A percentile compares a stretch with the other conserved stretches of the same genome.
phyloP scores from a whole-genome alignment of 1,284 basidiomycete genomes.

The Rhodotorula mucilaginosa region DNA sequence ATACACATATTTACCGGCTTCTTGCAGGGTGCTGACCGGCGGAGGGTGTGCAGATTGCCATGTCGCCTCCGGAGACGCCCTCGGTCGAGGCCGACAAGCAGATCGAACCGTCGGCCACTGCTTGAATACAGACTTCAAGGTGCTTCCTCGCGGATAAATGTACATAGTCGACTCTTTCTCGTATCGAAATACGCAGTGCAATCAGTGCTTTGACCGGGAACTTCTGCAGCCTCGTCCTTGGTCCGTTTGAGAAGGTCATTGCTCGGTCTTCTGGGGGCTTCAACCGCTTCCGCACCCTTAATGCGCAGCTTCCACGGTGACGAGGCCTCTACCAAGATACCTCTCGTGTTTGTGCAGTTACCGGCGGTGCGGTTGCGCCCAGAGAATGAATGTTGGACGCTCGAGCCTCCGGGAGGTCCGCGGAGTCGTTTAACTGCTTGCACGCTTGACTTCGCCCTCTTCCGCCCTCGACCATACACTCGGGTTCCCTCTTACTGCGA shows the following conservation, averaged over 20 bases:
- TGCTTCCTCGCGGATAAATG: background rate
- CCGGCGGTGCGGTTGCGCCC: too few species aligned
- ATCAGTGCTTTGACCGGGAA: background rate
- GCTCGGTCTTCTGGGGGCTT: background rate
- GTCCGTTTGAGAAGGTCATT: background rate
- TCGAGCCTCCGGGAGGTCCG: background rate
- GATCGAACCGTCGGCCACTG: slow-evolving; percentile 1
- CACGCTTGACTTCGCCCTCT: background rate
- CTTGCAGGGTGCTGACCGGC: too few species aligned
- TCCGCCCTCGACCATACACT: background rate
- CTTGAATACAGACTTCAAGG: background rate
- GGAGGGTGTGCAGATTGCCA: background rate
- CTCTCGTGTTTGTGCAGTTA: background rate
- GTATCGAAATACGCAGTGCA: background rate
- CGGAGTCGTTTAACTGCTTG: background rate
- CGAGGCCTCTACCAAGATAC: background rate
- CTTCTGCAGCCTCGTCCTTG: too few species aligned
- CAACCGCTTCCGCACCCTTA: background rate
- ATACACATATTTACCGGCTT: too few species aligned
- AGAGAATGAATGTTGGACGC: too few species aligned
- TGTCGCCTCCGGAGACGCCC: slow-evolving; percentile 8
- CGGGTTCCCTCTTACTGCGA: too few species aligned
- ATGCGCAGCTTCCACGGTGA: background rate
- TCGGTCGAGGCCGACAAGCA: slow-evolving; percentile 6
- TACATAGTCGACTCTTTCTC: background rate